A percentile compares a stretch with the other conserved stretches of the same genome.
phyloP scores from a whole-genome alignment of 2,329 filamentous ascomycete genomes.

The Fusarium compactum region DNA sequence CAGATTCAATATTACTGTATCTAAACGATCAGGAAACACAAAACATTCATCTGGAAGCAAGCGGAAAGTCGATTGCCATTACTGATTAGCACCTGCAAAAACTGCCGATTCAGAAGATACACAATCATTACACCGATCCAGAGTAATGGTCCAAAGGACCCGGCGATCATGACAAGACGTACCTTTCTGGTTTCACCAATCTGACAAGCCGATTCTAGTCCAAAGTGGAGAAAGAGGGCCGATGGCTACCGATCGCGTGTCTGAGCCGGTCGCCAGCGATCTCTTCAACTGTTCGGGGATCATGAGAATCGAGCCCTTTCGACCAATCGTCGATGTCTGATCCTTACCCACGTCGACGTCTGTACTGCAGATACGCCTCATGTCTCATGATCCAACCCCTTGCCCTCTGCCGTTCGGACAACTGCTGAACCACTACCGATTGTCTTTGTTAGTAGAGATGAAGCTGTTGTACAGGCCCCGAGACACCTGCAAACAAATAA shows the following conservation, averaged over 20 bases:
- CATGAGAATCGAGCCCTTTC: slow-evolving; percentile 30
- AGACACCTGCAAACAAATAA: background rate
- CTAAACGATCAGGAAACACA: background rate
- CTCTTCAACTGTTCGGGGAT: slow-evolving; percentile 30
- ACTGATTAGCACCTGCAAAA: background rate
- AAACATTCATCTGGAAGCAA: background rate
- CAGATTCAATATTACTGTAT: background rate
- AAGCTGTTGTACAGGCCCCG: background rate
- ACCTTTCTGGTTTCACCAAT: slow-evolving; percentile 11
- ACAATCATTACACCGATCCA: slow-evolving; percentile 30
- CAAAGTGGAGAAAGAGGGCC: slow-evolving; percentile 20
- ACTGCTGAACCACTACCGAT: background rate
- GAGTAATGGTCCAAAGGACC: slow-evolving; percentile 6
- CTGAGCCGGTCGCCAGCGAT: slow-evolving; percentile 38
- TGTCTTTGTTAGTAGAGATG: slow-evolving; percentile 11
- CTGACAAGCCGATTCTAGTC: background rate
- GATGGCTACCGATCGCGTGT: slow-evolving; percentile 41
- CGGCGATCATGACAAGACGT: slow-evolving; percentile 22
- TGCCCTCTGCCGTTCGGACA: background rate
- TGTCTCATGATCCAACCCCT: slow-evolving; percentile 1
- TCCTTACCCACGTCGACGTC: background rate
- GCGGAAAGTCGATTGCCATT: background rate
- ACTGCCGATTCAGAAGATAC: slow-evolving; percentile 14
- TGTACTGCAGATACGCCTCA: slow-evolving; percentile 20
- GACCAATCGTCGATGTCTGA: slow-evolving; percentile 18